A percentile compares a stretch with the other conserved stretches of the same genome.
Evolutionary conservation across 345 rosid genomes (phyloP).

Genomic region (Syzygium aromaticum): DNA sequence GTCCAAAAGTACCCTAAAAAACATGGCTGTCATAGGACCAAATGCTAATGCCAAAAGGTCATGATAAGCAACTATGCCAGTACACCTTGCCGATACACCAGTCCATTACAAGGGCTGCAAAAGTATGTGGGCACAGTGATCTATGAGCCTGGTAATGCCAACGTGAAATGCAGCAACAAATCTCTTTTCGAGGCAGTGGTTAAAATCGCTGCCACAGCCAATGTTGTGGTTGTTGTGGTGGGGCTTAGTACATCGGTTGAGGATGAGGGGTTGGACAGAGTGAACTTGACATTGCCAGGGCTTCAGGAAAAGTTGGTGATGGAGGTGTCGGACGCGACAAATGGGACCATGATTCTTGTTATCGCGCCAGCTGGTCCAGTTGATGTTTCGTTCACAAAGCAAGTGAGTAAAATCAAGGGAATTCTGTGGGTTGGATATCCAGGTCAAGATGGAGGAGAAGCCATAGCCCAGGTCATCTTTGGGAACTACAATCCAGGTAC

Average conservation of each 20-base stretch:
- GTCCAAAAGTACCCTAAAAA: conserved; percentile 8
- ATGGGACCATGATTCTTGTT: conserved; percentile 23
- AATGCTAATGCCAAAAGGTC: conserved; percentile 30
- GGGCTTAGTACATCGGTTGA: conserved; percentile 39
- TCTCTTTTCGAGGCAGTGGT: conserved; percentile 8
- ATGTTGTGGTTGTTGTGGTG: conserved; percentile 23
- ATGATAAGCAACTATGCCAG: conserved; percentile 48
- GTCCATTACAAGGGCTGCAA: conserved; percentile 39
- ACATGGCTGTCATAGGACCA: conserved; percentile 33
- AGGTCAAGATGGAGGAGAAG: neutral
- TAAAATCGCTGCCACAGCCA: conserved; percentile 15
- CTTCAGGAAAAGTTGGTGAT: conserved; percentile 27
- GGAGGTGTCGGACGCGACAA: conserved; percentile 23
- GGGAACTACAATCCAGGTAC: neutral
- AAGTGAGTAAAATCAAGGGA: neutral
- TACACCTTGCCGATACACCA: conserved; percentile 31
- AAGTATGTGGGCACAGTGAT: conserved; percentile 13
- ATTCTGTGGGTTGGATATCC: neutral
- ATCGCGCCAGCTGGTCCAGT: conserved; percentile 42
- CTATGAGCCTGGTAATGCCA: conserved; percentile 19
- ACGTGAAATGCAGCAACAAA: conserved; percentile 18
- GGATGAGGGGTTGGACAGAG: conserved; percentile 34
- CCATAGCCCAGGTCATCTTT: neutral
- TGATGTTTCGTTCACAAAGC: neutral
- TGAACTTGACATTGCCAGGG: conserved; percentile 33